Conservation (phyloP, 306 rosid species). For the Amphicarpaea edgeworthii region DNA sequence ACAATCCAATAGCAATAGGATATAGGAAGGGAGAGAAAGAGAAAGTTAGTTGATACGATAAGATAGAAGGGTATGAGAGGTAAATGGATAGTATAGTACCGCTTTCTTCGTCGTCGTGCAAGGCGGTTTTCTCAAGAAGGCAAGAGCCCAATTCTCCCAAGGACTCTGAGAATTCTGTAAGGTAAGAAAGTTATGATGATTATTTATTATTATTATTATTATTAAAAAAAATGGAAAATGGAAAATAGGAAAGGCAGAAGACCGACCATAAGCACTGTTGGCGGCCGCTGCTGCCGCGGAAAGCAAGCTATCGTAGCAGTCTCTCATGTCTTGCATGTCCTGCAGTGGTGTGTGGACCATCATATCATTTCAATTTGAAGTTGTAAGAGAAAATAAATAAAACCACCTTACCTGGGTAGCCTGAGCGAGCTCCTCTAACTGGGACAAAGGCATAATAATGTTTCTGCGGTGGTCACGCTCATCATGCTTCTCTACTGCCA, state of each 20-base stretch:
- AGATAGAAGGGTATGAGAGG: not conserved
- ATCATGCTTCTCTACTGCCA: slow-evolving; percentile 62
- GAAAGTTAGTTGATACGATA: not conserved
- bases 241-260: slow-evolving; percentile 1
- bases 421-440: slow-evolving; percentile 77
- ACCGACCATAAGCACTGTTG: slow-evolving; percentile 76
- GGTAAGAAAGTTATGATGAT: not conserved
- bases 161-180: slow-evolving; percentile 84
- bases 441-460: slow-evolving; percentile 57
- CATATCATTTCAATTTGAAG: not conserved
- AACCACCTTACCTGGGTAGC: slow-evolving; percentile 59
- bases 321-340: slow-evolving; percentile 87
- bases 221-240: not conserved
- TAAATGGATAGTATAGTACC: slow-evolving; percentile 47
- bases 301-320: slow-evolving; percentile 81
- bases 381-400: not conserved
- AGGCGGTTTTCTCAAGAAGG: slow-evolving; percentile 83
- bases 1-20: not conserved
- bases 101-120: slow-evolving; percentile 82
- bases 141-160: slow-evolving; percentile 82
- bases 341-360: slow-evolving; percentile 29
- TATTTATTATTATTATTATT: not conserved
- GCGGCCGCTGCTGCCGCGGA: slow-evolving; percentile 85
- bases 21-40: not conserved
- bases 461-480: slow-evolving; percentile 54